A percentile compares a stretch with the other conserved stretches of the same genome.
These are phyloP conservation scores for Asterophora parasitica DNA, from an alignment of 768 basidiomycete species.

Conservation along the genomic window DNA sequence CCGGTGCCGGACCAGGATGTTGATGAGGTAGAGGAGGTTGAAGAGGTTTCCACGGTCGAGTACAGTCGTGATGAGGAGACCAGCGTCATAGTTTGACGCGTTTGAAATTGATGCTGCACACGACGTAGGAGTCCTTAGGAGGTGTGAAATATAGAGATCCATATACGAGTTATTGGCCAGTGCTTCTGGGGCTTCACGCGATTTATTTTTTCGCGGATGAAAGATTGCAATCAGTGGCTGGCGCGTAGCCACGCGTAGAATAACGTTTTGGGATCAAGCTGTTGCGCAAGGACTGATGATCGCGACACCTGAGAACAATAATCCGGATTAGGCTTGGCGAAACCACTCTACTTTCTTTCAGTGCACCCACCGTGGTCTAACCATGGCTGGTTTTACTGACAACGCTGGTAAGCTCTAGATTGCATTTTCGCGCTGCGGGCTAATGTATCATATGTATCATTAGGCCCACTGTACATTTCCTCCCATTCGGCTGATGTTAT, in stretches of 20 bases:
- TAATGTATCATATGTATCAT: slow-evolving; percentile 10
- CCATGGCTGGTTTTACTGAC: slow-evolving; percentile 41
- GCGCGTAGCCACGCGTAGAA: too few relatives aligned
- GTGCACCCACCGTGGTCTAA: not conserved
- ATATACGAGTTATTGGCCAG: too few relatives aligned
- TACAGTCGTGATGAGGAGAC: slow-evolving; percentile 7
- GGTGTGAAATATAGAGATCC: not conserved
- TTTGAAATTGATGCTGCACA: not conserved
- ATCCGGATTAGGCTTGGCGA: slow-evolving; percentile 11
- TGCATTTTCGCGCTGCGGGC: slow-evolving; percentile 3
- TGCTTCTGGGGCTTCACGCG: too few relatives aligned
- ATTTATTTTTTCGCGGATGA: too few relatives aligned
- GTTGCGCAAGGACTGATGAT: too few relatives aligned
- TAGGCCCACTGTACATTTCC: slow-evolving; percentile 75
- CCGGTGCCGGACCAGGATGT: not conserved
- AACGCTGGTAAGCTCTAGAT: slow-evolving; percentile 32
- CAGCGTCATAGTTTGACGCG: not conserved
- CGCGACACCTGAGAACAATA: slow-evolving; percentile 7
- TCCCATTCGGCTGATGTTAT: slow-evolving; percentile 84
- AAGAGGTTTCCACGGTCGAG: not conserved
- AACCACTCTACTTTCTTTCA: slow-evolving; percentile 3
- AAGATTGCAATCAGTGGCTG: too few relatives aligned
- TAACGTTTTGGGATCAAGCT: too few relatives aligned
- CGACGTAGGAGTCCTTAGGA: too few relatives aligned
- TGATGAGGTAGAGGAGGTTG: not conserved